These are phyloP conservation scores for Yamadazyma nakazawae DNA, from an alignment of 805 yeast genomes.

Conservation along the genomic window DNA sequence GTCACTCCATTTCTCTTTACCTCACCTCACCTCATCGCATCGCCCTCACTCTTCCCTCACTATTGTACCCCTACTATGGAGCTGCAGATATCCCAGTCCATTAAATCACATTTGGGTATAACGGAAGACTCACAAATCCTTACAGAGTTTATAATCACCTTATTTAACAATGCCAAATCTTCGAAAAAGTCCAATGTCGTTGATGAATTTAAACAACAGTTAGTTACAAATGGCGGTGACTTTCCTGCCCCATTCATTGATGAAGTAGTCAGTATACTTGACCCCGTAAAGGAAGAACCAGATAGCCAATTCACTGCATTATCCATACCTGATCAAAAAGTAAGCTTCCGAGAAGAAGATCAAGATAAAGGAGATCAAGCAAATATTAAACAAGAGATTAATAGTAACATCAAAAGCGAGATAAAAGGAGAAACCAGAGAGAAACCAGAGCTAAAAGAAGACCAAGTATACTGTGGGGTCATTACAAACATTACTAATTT, in stretches of 20 bases:
- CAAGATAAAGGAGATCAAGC: not conserved
- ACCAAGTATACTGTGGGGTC: conserved; percentile 55
- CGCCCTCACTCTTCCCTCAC: not conserved
- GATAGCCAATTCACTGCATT: conserved; percentile 5
- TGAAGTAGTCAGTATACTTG: conserved; percentile 18
- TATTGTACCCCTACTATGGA: not conserved
- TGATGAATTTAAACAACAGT: conserved; percentile 9
- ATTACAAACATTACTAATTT: conserved; percentile 60
- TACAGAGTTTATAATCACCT: conserved; percentile 10
- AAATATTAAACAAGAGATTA: not conserved
- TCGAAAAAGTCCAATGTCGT: not conserved
- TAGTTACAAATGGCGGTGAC: conserved; percentile 39
- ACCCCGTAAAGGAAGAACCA: conserved; percentile 7
- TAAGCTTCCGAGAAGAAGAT: conserved; percentile 8
- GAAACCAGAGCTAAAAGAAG: conserved; percentile 28
- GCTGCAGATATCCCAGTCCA: not conserved
- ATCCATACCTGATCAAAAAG: conserved; percentile 17
- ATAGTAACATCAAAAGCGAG: not conserved
- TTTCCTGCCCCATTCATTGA: conserved; percentile 32
- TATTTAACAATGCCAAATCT: conserved; percentile 6
- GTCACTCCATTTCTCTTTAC: not conserved
- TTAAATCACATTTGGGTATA: conserved; percentile 10
- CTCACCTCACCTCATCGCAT: not conserved
- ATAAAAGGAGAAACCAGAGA: not conserved
- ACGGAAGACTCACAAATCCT: conserved; percentile 8